Percentiles rank a stretch among this genome's conserved stretches.
phyloP scores from a whole-genome alignment of 352 stramenopile species.

The Pythium diclinum region DNA sequence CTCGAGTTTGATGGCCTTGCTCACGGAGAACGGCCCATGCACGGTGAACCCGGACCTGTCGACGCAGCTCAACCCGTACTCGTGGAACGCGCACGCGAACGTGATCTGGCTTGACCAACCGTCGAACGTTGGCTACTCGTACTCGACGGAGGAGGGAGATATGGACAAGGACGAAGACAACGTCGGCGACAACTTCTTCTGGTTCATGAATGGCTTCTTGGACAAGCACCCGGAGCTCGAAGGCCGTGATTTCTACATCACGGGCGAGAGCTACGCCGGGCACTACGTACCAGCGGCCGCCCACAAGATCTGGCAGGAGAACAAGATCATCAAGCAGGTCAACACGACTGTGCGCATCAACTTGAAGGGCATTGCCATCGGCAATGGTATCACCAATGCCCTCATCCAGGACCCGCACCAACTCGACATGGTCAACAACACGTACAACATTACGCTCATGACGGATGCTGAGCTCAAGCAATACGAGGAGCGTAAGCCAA shows the following conservation, averaged over 20 bases:
- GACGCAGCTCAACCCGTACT: no score
- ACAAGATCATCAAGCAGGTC: slow-evolving; percentile 22
- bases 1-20: no score
- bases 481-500: slow-evolving; percentile 25
- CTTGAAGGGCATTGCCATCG: slow-evolving; percentile 51
- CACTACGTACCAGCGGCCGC: slow-evolving; percentile 61
- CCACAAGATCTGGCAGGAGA: slow-evolving; percentile 49
- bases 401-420: slow-evolving; percentile 38
- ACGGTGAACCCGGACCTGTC: no score
- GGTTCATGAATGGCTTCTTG: slow-evolving; percentile 66
- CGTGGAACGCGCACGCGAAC: no score
- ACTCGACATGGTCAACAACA: slow-evolving; percentile 63
- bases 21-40: no score
- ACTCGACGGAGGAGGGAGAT: slow-evolving; percentile 29
- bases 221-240: slow-evolving; percentile 53
- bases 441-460: slow-evolving; percentile 66
- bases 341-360: slow-evolving; percentile 31
- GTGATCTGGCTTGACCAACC: slow-evolving; percentile 73
- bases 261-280: slow-evolving; percentile 65
- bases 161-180: slow-evolving; percentile 42
- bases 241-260: slow-evolving; percentile 59
- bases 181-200: slow-evolving; percentile 67
- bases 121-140: slow-evolving; percentile 54
- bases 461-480: slow-evolving; percentile 28
- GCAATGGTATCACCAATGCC: slow-evolving; percentile 50